Percentiles rank a stretch among this genome's conserved stretches.
These are phyloP conservation scores for Pseudocercospora eumusae DNA, from an alignment of 2,329 filamentous ascomycete genomes.

Conservation along the genomic window DNA sequence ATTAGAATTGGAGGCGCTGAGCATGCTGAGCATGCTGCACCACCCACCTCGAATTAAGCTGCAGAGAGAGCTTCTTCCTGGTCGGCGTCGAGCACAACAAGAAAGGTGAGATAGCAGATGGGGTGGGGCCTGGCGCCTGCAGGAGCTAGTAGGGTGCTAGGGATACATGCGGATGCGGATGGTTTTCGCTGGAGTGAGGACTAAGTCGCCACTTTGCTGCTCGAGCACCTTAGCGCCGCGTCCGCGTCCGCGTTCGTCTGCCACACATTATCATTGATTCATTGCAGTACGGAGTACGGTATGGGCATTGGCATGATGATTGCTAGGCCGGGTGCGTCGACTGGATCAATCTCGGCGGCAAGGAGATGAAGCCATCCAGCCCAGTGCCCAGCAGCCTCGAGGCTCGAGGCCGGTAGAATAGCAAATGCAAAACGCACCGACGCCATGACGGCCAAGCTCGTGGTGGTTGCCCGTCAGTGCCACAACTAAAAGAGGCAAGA, in stretches of 20 bases:
- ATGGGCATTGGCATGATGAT: not conserved
- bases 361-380: slow-evolving; percentile 10
- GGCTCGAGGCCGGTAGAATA: slow-evolving; percentile 18
- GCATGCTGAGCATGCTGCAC: slow-evolving; percentile 26
- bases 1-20: slow-evolving; percentile 33
- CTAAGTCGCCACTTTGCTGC: too few species aligned
- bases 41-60: slow-evolving; percentile 25
- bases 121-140: slow-evolving; percentile 9
- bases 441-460: slow-evolving; percentile 7
- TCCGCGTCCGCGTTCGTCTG: not conserved
- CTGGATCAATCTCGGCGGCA: slow-evolving; percentile 29
- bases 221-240: slow-evolving; percentile 14
- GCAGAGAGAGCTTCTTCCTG: slow-evolving; percentile 33
- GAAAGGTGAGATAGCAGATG: not conserved
- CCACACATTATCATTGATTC: not conserved
- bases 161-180: slow-evolving; percentile 10
- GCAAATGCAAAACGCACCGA: slow-evolving; percentile 18
- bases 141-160: not conserved
- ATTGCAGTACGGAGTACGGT: too few species aligned
- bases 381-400: not conserved
- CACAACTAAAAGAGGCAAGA: slow-evolving; percentile 9
- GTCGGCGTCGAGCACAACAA: slow-evolving; percentile 1
- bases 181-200: not conserved
- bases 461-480: slow-evolving; percentile 1
- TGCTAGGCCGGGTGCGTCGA: not conserved